A percentile compares a stretch with the other conserved stretches of the same genome.
Evolutionary conservation across 257 asterid genomes (phyloP).

Genomic region (Solanum pennellii): DNA sequence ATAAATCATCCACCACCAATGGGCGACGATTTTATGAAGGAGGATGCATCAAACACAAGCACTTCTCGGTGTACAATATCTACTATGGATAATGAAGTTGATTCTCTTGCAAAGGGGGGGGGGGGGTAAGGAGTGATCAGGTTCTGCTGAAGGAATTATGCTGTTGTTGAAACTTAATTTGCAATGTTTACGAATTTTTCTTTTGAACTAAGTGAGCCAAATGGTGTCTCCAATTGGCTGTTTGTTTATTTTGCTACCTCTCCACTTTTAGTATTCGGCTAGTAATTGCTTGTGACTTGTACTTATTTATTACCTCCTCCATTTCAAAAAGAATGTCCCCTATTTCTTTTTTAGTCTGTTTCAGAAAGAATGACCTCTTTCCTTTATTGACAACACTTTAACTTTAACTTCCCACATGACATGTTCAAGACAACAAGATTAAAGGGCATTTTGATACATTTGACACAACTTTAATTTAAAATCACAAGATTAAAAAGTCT

Average conservation of each 20-base stretch:
- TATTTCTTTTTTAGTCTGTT: too few relatives aligned
- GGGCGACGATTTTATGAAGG: slow-evolving; percentile 28
- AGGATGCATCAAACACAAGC: slow-evolving; percentile 33
- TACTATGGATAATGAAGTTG: slow-evolving; percentile 3
- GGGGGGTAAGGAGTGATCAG: slow-evolving; percentile 37
- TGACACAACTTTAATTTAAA: too few relatives aligned
- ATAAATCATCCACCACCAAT: slow-evolving; percentile 30
- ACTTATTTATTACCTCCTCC: not conserved
- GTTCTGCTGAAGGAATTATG: not conserved
- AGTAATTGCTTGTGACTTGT: not conserved
- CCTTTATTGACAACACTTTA: too few relatives aligned
- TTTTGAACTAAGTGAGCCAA: not conserved
- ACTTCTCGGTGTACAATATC: slow-evolving; percentile 31
- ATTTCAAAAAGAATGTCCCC: too few relatives aligned
- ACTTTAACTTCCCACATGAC: too few relatives aligned
- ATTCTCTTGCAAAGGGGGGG: slow-evolving; percentile 25
- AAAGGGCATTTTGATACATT: too few relatives aligned
- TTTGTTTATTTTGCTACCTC: not conserved
- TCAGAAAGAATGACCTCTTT: too few relatives aligned
- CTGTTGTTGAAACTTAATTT: not conserved
- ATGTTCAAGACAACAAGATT: too few relatives aligned
- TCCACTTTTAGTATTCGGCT: not conserved
- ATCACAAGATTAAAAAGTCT: too few relatives aligned
- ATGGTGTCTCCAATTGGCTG: not conserved
- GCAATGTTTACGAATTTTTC: not conserved